Conservation (phyloP, 306 rosid genomes). For the Inga laurina region DNA sequence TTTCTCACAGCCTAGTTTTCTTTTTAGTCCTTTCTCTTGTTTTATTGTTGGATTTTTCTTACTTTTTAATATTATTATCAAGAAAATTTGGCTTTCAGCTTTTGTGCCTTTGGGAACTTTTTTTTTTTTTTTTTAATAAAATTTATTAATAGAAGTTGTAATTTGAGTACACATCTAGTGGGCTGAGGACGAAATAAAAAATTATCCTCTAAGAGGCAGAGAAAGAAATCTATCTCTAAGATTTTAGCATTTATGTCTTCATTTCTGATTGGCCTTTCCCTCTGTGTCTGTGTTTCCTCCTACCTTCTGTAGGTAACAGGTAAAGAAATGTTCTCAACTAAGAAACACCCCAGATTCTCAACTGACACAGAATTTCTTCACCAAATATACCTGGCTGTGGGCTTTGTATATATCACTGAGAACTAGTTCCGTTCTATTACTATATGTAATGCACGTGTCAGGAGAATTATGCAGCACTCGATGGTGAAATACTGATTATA, state of each 20-base stretch:
- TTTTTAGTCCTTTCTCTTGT: neutral
- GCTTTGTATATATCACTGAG: neutral
- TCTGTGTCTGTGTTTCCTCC: neutral
- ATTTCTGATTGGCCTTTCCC: neutral
- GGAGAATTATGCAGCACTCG: neutral
- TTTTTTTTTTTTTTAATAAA: neutral
- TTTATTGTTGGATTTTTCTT: neutral
- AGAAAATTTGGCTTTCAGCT: slow-evolving; percentile 22
- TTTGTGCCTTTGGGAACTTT: neutral
- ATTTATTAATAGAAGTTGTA: neutral
- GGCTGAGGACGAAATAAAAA: neutral
- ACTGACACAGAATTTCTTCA: neutral
- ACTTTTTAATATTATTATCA: neutral
- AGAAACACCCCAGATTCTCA: neutral
- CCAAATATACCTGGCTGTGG: neutral
- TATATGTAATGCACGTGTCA: neutral
- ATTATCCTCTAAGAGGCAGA: neutral
- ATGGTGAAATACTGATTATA: neutral
- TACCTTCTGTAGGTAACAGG: neutral
- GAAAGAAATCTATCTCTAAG: neutral
- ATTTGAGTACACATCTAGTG: slow-evolving; percentile 1
- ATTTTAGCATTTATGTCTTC: neutral
- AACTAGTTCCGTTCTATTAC: neutral
- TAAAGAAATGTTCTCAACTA: neutral
- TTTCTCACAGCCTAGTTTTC: neutral